A percentile compares a stretch with the other conserved stretches of the same genome.
Evolutionary conservation across 2,329 filamentous ascomycete genomes (phyloP).

Genomic region (Fusarium mexicanum): DNA sequence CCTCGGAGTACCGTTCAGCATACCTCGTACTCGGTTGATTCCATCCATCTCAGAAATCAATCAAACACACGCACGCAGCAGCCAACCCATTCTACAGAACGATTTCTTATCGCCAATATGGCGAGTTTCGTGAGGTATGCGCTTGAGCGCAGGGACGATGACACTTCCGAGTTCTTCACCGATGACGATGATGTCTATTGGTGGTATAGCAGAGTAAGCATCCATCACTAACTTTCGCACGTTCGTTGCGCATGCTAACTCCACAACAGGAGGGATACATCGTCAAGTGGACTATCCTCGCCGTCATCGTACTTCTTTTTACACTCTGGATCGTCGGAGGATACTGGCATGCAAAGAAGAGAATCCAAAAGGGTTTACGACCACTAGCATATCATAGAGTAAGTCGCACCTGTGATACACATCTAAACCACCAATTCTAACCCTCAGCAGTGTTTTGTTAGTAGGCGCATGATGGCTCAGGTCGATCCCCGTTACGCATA

Average conservation of each 20-base stretch:
- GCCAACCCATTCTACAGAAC: neutral
- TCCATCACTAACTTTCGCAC: neutral
- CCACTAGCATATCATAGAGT: conserved; percentile 78
- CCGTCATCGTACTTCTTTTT: conserved; percentile 66
- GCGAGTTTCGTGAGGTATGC: conserved; percentile 28
- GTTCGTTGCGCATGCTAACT: conserved; percentile 10
- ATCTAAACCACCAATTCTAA: neutral
- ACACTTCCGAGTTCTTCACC: neutral
- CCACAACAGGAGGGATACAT: conserved; percentile 65
- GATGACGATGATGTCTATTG: conserved; percentile 41
- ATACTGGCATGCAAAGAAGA: conserved; percentile 73
- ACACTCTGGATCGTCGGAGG: conserved; percentile 72
- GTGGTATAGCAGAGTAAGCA: conserved; percentile 45
- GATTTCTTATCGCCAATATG: conserved; percentile 23
- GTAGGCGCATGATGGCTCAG: conserved; percentile 55
- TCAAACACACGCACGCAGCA: conserved; percentile 3
- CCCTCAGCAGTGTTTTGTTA: conserved; percentile 60
- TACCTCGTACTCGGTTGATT: conserved; percentile 9
- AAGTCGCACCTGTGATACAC: conserved; percentile 31
- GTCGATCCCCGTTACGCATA: conserved; percentile 62
- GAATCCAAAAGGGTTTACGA: conserved; percentile 71
- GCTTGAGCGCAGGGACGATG: conserved; percentile 30
- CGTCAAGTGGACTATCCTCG: conserved; percentile 77
- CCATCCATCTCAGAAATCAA: conserved; percentile 11
- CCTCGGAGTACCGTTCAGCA: neutral